Base-by-base conservation (phyloP, 306 rosid species). In the Trifolium subterraneum region DNA sequence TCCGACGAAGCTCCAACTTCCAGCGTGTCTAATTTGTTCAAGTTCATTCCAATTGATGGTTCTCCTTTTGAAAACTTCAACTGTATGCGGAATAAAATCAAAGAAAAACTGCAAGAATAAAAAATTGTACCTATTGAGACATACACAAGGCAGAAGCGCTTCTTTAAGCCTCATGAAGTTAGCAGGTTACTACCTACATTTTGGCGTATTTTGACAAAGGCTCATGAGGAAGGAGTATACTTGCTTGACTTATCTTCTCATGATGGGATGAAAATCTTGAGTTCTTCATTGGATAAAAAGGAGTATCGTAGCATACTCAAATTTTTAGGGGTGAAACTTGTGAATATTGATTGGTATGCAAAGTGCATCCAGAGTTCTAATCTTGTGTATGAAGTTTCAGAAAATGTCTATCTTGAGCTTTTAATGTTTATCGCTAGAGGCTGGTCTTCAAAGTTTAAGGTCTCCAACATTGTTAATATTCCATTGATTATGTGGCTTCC, bases 71-170 rank as follows among this genome's bases (percentile, higher is more conserved):
- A 45, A 6, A 75, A 42, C 73, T 51, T 92, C 18, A 88, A 89
- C 72, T 44, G 2, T 22, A 87, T 92, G 47, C 85, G 90, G 81
- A 82, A 82, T 27, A 65, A 80, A 8, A 89, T 92, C 77, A 86
- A 25, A 61, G 70, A 51, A n/a, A 84, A 75, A 62, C 4, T 92
- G 41, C 23, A 78, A n/a, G 82, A 79, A 52, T 73, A 86, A 76
- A 72, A 67, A 3, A 89, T 89, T 66, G 27, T 91, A 61, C 97
- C 97, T 7, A 69, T 85, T 72, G 90, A 91, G 85, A 74, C 88
- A 6, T 77, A 74, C 72, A 79, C 38, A 10, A 58, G 65, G 69
- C 91, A 91, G 82, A 91, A 70, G 80, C 82, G 79, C 81, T 91
- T 91, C 70, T 82, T 73, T 55, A 86, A 79, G 64, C 95, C 97